Conservation (phyloP, 148 eudicot species). For the Amaranthus palmeri region DNA sequence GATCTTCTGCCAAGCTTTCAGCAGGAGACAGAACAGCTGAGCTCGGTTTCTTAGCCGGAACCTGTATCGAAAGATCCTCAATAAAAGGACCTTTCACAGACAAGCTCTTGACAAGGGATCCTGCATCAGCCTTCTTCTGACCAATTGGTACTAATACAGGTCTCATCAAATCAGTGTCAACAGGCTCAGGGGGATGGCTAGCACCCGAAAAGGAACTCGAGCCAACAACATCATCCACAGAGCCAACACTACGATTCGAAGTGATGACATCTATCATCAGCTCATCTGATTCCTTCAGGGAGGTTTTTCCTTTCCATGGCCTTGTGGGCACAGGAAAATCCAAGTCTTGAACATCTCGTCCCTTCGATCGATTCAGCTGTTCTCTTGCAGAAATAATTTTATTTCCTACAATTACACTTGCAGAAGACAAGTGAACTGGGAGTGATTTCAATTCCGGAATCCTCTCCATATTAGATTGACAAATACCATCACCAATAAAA, state of each 20-base stretch:
- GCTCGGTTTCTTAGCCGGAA: conserved; percentile 45
- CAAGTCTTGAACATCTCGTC: conserved; percentile 26
- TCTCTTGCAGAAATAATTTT: conserved; percentile 33
- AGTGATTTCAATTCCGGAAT: conserved; percentile 37
- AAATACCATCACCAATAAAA: conserved; percentile 30
- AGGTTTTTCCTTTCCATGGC: conserved; percentile 53
- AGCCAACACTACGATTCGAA: conserved; percentile 45
- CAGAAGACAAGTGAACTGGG: conserved; percentile 36
- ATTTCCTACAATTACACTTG: conserved; percentile 31
- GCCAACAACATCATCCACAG: conserved; percentile 48
- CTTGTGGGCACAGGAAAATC: conserved; percentile 39
- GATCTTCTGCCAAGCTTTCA: conserved; percentile 49
- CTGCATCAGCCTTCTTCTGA: conserved; percentile 50
- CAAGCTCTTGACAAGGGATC: conserved; percentile 53
- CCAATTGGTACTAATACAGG: conserved; percentile 60
- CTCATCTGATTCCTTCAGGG: conserved; percentile 46
- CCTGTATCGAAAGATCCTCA: conserved; percentile 54
- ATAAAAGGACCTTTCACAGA: conserved; percentile 67
- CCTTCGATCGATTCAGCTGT: conserved; percentile 31
- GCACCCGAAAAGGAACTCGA: conserved; percentile 60
- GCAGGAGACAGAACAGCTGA: conserved; percentile 37
- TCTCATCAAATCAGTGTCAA: conserved; percentile 60
- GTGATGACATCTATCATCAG: conserved; percentile 47
- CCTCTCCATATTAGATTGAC: conserved; percentile 52
- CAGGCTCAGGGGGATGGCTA: conserved; percentile 82